Percentiles rank a stretch among this genome's conserved stretches.
phyloP scores from a whole-genome alignment of 2,329 filamentous ascomycete species.

The Coniochaeta pulveracea region DNA sequence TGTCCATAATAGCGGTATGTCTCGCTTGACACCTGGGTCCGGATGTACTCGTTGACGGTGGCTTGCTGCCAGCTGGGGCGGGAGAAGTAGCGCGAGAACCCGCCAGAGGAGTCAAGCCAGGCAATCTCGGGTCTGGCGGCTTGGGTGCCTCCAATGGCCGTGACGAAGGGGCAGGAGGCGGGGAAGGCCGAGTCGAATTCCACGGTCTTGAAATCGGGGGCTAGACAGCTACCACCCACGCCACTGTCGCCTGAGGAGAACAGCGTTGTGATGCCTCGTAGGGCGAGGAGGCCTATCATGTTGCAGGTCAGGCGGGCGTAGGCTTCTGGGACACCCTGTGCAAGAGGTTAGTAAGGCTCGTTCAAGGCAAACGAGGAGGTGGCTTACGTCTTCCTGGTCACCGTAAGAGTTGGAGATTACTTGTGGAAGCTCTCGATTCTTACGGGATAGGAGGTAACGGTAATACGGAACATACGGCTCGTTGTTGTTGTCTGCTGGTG shows the following conservation, averaged over 20 bases:
- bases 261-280: constrained; percentile 56
- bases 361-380: not conserved
- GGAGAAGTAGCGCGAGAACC: constrained; percentile 35
- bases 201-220: constrained; percentile 13
- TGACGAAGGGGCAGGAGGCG: constrained; percentile 46
- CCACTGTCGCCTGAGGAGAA: constrained; percentile 49
- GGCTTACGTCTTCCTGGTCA: constrained; percentile 39
- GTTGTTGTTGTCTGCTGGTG: constrained; percentile 33
- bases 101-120: constrained; percentile 38
- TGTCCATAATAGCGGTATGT: constrained; percentile 36
- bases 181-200: constrained; percentile 30
- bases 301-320: constrained; percentile 42
- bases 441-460: constrained; percentile 43
- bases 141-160: constrained; percentile 47
- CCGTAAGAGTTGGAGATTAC: constrained; percentile 62
- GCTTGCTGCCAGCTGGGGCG: constrained; percentile 32
- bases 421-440: constrained; percentile 43
- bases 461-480: constrained; percentile 59
- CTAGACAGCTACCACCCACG: constrained; percentile 16
- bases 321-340: constrained; percentile 42
- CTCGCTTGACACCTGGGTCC: constrained; percentile 12
- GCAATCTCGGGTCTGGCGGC: constrained; percentile 36
- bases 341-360: not conserved
- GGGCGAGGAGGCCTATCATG: constrained; percentile 52
- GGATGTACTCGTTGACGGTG: constrained; percentile 32